Evolutionary conservation across 345 rosid genomes (phyloP), one percentile per base, ranked within the genome.

Genomic region (Cardiospermum halicacabum): DNA sequence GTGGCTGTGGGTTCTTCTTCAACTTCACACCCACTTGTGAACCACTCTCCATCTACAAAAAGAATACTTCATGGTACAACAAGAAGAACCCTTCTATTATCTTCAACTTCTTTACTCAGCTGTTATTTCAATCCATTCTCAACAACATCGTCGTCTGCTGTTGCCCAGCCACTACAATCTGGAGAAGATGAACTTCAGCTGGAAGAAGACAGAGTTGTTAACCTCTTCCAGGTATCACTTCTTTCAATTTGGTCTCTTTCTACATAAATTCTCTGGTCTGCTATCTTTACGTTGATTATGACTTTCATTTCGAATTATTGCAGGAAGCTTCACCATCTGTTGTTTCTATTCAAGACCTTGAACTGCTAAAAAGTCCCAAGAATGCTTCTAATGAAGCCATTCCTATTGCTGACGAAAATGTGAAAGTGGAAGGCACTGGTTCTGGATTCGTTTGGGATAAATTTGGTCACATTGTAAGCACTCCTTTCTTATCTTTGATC

Each of bases 401-500:
- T 43, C 27, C 37, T 43, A 22, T 13, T 21, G 89, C 70, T 24
- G 84, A 81, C 53, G 91, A 79, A 54, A 78, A 77, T 68, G 83
- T 64, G 15, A 88, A 83, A 77, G 75, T 90, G 40, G 82, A 90
- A 85, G 97, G 97, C 58, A 86, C 89, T 4, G 97, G 97, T 54
- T 90, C 97, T 0, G 97, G 96, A 64, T 93, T 93, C 75, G 73
- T 93, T 39, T 93, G 98, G 98, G 98, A 93, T 72, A 85, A 78
- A 69, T 78, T 84, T 77, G 98, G 98, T 65, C 98, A 90, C 84
- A 84, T 90, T 82, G 98, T 93, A 82, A 4, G 90, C 69, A 65
- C 54, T 54, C 57, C 36, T 55, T 32, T 30, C 62, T 32, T 47
- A 7, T 68, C 31, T 28, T 11, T 68, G 22, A 3, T 8, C 26